Evolutionary conservation across 495 filamentous ascomycete species (phyloP).

Genomic region (Penicillium herquei): DNA sequence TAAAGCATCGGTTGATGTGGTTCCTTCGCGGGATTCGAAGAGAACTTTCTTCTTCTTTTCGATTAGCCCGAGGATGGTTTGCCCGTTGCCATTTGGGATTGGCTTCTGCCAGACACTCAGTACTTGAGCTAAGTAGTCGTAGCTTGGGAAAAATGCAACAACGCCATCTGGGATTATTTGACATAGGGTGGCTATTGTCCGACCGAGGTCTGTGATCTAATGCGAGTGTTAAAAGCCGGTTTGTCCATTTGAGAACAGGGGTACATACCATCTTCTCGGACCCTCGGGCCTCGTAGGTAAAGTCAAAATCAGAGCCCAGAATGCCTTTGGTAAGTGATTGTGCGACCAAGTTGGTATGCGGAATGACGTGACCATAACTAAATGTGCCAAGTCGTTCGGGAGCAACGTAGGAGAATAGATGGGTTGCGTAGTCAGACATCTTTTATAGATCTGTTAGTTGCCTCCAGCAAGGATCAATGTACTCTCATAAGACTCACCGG

Average conservation of each 20-base stretch:
- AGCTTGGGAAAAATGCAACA: constrained; percentile 96
- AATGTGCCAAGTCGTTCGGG: constrained; percentile 68
- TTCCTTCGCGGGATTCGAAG: constrained; percentile 57
- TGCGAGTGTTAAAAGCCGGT: not conserved
- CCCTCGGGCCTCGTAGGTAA: constrained; percentile 75
- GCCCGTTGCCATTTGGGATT: constrained; percentile 24
- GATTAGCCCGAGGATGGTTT: constrained; percentile 38
- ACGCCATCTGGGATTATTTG: constrained; percentile 80
- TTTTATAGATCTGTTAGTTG: constrained; percentile 19
- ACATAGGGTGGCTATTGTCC: constrained; percentile 67
- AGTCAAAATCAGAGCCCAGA: constrained; percentile 69
- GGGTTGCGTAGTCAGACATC: constrained; percentile 82
- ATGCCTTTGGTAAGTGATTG: constrained; percentile 58
- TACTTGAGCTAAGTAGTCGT: constrained; percentile 80
- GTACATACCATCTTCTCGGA: constrained; percentile 50
- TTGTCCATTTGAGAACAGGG: not conserved
- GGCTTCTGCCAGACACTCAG: constrained; percentile 62
- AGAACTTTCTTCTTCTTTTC: constrained; percentile 64
- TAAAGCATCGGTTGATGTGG: constrained; percentile 56
- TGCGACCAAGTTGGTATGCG: constrained; percentile 73
- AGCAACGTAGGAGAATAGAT: constrained; percentile 78
- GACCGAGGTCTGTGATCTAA: constrained; percentile 73
- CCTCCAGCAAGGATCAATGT: too few species aligned
- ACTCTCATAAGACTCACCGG: constrained; percentile 48
- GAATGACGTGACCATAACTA: constrained; percentile 94